Evolutionary conservation across 352 stramenopile genomes (phyloP).

Genomic region (Phytophthora ohioensis): DNA sequence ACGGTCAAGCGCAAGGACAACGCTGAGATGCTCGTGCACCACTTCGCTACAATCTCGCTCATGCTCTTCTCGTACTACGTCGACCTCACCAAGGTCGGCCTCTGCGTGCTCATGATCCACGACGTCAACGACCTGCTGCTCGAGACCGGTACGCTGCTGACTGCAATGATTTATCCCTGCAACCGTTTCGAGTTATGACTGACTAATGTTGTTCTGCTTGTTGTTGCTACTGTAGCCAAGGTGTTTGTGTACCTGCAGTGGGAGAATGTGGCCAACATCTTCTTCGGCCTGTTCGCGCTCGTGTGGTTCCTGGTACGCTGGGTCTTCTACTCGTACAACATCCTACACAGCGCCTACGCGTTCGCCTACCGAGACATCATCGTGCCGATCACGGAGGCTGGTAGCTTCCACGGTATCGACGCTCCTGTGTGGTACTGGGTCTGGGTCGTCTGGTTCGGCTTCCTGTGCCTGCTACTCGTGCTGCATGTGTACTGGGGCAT

Average conservation of each 20-base stretch:
- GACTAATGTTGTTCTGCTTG: constrained; percentile 11
- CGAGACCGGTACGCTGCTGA: constrained; percentile 33
- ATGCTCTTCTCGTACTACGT: constrained; percentile 83
- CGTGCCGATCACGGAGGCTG: constrained; percentile 51
- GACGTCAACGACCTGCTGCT: constrained; percentile 84
- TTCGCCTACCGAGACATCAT: constrained; percentile 64
- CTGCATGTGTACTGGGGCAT: constrained; percentile 84
- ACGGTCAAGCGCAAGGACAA: constrained; percentile 87
- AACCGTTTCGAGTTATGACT: constrained; percentile 8
- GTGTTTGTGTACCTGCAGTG: constrained; percentile 81
- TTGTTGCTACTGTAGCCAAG: constrained; percentile 56
- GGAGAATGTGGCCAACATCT: constrained; percentile 72
- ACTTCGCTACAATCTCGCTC: constrained; percentile 80
- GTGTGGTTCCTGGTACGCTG: constrained; percentile 80
- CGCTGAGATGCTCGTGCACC: constrained; percentile 82
- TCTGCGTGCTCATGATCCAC: constrained; percentile 87
- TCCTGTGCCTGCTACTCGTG: constrained; percentile 67
- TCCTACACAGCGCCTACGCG: constrained; percentile 67
- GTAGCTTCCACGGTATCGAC: constrained; percentile 46
- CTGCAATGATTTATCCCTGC: not conserved
- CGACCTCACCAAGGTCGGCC: constrained; percentile 73
- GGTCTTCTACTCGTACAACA: constrained; percentile 81
- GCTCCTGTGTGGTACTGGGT: constrained; percentile 65
- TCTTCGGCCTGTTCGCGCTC: constrained; percentile 76
- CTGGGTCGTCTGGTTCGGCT: constrained; percentile 61